Conservation (phyloP, 805 yeast species). For the Wickerhamomyces bisporus region DNA sequence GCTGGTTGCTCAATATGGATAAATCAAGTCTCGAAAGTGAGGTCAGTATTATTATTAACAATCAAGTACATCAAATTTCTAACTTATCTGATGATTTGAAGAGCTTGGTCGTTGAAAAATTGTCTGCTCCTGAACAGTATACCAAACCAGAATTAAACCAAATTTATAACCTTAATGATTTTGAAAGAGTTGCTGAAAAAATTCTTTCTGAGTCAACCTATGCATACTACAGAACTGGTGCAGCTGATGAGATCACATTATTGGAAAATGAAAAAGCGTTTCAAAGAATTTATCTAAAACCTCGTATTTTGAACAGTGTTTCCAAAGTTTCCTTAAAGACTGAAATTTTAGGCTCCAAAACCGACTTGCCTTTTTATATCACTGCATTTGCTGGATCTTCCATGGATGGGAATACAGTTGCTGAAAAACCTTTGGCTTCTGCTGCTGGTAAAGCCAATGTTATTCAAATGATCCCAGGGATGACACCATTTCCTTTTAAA, state of each 20-base stretch:
- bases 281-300: conserved; percentile 39
- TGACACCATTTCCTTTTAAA: conserved; percentile 35
- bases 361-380: conserved; percentile 42
- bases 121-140: conserved; percentile 1
- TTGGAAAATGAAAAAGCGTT: conserved; percentile 39
- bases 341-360: conserved; percentile 42
- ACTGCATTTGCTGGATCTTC: conserved; percentile 43
- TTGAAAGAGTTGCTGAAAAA: conserved; percentile 35
- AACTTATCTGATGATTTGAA: conserved; percentile 1
- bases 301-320: conserved; percentile 36
- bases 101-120: not conserved
- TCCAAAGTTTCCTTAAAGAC: conserved; percentile 36
- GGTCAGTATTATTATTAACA: not conserved
- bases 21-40: no score
- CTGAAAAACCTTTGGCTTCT: conserved; percentile 36
- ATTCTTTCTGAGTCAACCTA: conserved; percentile 30
- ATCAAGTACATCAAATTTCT: not conserved
- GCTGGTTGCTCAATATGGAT: no score
- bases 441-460: conserved; percentile 37
- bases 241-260: conserved; percentile 44
- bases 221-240: conserved; percentile 42
- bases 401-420: conserved; percentile 37
- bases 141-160: conserved; percentile 28
- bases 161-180: conserved; percentile 33
- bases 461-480: conserved; percentile 44